Base-by-base conservation (phyloP, 495 filamentous ascomycete species). In the Aspergillus steynii region DNA sequence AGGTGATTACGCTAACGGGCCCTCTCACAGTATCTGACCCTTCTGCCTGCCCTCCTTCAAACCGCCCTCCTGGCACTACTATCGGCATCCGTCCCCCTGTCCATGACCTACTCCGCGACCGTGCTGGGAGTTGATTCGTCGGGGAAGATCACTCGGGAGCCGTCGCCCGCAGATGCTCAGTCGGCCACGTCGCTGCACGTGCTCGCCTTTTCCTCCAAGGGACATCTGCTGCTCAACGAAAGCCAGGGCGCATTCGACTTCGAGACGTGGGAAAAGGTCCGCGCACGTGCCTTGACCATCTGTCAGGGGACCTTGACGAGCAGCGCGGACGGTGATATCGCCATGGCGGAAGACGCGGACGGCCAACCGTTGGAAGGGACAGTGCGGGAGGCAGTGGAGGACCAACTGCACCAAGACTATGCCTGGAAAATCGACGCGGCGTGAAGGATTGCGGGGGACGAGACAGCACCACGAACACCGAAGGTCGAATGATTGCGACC, bases 181-280 rank as follows among this genome's bases (percentile, higher is more conserved):
- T 67, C 73, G 32, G 88, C 89, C 10, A 74, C 76, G 28, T 92
- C 91, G 9, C 80, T 91, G 29, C 91, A 96, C 67, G 89, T 89
- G 28, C 74, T 97, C 32, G 88, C 86, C 3, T 94, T 93, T 65
- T 89, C 89, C 29, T 89, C 86, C 6, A 84, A 86, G 54, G 85
- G 87, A 20, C 88, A 92, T 55, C 72, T 96, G 32, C 73, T 96
- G 20, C 72, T 96, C 48, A 87, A 84, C 37, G 89, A 96, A 70
- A 96, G 92, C 68, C 85, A 93, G 66, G 94, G 94, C 0, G 73
- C 76, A 32, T 98, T 97, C 65, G 84, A 83, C 26, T 80, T 90
- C 59, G 84, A 88, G 45, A 87, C 84, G 42, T 97, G 93, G 92
- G 87, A 93, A 55, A 75, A 79, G 25, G 85, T 88, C 5, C 86